Evolutionary conservation across 2,329 filamentous ascomycete genomes (phyloP), one percentile per base, ranked within the genome.

Genomic region (Apiospora rasikravindrae): DNA sequence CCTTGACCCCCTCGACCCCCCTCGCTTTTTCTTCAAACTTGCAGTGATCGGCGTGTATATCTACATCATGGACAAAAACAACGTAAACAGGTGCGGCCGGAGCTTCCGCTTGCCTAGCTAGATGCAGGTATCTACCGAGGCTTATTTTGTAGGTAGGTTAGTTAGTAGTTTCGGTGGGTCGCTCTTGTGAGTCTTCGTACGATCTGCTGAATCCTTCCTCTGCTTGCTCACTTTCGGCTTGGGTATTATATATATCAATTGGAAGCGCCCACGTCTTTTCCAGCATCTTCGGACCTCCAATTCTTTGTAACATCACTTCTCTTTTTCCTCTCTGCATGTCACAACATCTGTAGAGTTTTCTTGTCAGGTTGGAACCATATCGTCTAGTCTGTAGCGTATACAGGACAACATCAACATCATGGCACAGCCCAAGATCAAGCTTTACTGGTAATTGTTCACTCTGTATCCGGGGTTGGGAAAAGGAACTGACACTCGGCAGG

Each of bases 401-500:
- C 33, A 42, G 37, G 7, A 42, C 13, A 24, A 5, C 22, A 67
- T 24, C 37, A 26, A 37, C 71, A 74, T 80, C 71, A 74, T 81
- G 79, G 75, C 79, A 72, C 80, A 80, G 57, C 82, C 87, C 70
- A 90, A 90, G 76, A 84, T 92, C 73, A 91, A 87, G 72, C 86
- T 93, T 47, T 89, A 92, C 81, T 92, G 91, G 91, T 91, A 82
- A 71, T 80, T 77, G 33, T 19, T 33, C 19, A 37, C 33, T 14
- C n/a, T 5, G 4, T 24, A 5, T 4, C 44, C 22, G 3, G 44
- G 22, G 4, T 29, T 40, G 14, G n/a, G 13, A 37, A 40, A 16
- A 57, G 42, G 26, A 19, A 68, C 66, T 77, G 70, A 77, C 70
- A 42, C n/a, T n/a, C 14, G 19, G n/a, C 76, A 97, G 94, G 94